Percentiles rank a stretch among this genome's conserved stretches.
Evolutionary conservation across 1,284 basidiomycete species (phyloP).

Genomic region (Irpex lacteus): DNA sequence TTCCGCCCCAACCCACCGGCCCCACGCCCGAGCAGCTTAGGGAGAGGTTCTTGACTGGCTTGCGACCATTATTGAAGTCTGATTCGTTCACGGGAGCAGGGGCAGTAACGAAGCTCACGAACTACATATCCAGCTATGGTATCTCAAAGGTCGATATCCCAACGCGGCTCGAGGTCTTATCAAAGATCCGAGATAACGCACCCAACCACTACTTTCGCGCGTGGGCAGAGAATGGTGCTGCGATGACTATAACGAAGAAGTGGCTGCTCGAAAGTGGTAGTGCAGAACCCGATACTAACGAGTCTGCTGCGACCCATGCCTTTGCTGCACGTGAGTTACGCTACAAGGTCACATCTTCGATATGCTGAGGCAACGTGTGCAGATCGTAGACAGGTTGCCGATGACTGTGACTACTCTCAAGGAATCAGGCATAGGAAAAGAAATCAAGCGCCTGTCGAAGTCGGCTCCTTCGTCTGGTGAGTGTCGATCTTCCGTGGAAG

Average conservation of each 20-base stretch:
- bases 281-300: constrained; percentile 38
- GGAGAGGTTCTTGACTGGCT: constrained; percentile 44
- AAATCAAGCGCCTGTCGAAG: constrained; percentile 64
- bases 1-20: constrained; percentile 20
- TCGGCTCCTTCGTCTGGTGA: constrained; percentile 60
- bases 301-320: constrained; percentile 76
- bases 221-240: constrained; percentile 69
- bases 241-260: constrained; percentile 73
- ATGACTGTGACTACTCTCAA: constrained; percentile 65
- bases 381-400: constrained; percentile 82
- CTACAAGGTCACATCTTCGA: background rate
- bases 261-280: constrained; percentile 70
- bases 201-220: constrained; percentile 82
- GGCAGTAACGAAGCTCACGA: constrained; percentile 57
- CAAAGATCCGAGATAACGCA: constrained; percentile 76
- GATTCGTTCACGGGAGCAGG: constrained; percentile 65
- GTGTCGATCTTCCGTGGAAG: constrained; percentile 25
- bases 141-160: constrained; percentile 56
- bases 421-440: constrained; percentile 71
- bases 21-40: constrained; percentile 32
- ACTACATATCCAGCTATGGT: constrained; percentile 56
- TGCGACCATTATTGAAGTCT: constrained; percentile 53
- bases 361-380: constrained; percentile 1
- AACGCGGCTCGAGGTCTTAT: constrained; percentile 65
- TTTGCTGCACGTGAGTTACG: constrained; percentile 67